Evolutionary conservation across 192 early-diverging fungal genomes (phyloP).

Genomic region (Pilaira anomala): DNA sequence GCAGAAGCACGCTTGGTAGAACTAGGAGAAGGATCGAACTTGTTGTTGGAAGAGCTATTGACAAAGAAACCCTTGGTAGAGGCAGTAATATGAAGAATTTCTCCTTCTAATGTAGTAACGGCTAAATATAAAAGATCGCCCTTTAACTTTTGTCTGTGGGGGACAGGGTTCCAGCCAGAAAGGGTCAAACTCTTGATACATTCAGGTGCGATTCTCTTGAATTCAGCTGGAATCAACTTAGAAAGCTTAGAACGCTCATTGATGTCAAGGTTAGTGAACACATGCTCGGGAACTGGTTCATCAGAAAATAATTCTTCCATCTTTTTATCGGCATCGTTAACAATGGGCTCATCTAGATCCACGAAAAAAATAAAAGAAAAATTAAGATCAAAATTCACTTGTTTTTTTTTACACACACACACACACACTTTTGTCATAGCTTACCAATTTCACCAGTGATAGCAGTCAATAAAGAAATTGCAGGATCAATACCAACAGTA

Average conservation of each 20-base stretch:
- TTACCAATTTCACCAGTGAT: constrained; percentile 61
- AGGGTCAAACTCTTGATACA: constrained; percentile 72
- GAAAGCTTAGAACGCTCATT: constrained; percentile 43
- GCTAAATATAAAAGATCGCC: constrained; percentile 91
- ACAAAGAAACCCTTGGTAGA: constrained; percentile 84
- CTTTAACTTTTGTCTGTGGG: constrained; percentile 65
- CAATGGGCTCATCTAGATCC: constrained; percentile 31
- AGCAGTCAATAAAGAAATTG: constrained; percentile 64
- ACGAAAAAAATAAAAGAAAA: neutral
- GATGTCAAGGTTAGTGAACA: constrained; percentile 50
- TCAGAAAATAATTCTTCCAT: constrained; percentile 33
- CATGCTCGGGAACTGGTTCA: constrained; percentile 38
- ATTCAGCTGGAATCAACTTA: constrained; percentile 52
- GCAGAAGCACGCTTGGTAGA: constrained; percentile 42
- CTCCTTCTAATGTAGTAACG: constrained; percentile 83
- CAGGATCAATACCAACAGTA: constrained; percentile 67
- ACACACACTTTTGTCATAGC: neutral
- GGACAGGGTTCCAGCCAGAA: constrained; percentile 94
- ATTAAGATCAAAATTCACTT: neutral
- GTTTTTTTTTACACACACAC: constrained; percentile 9
- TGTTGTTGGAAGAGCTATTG: constrained; percentile 69
- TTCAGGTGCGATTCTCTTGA: constrained; percentile 52
- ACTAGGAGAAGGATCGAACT: constrained; percentile 59
- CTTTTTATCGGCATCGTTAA: constrained; percentile 32
- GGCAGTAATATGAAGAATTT: constrained; percentile 83